A percentile compares a stretch with the other conserved stretches of the same genome.
These are phyloP conservation scores for Blastomyces emzantsi DNA, from an alignment of 2,329 filamentous ascomycete genomes.

Conservation along the genomic window DNA sequence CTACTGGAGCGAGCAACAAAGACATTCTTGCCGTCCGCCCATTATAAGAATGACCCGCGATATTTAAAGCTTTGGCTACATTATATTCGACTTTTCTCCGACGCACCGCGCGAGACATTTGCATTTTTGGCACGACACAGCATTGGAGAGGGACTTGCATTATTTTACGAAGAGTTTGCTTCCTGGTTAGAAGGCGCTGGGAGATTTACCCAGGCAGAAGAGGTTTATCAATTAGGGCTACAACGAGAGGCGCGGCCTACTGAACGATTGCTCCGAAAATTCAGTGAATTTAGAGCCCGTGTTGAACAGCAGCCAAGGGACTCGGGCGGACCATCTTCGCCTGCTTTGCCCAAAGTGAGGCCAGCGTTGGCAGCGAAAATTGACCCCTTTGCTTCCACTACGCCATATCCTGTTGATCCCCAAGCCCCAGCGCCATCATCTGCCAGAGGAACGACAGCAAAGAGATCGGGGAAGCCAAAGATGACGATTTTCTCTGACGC, in stretches of 20 bases:
- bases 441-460: conserved; percentile 39
- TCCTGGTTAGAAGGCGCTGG: conserved; percentile 79
- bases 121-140: conserved; percentile 81
- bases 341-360: conserved; percentile 72
- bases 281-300: conserved; percentile 79
- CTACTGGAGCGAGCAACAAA: conserved; percentile 91
- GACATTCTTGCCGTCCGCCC: conserved; percentile 68
- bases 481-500: conserved; percentile 85
- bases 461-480: conserved; percentile 66
- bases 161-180: conserved; percentile 97
- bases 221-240: conserved; percentile 84
- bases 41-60: conserved; percentile 91
- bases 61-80: conserved; percentile 91
- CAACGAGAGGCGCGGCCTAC: conserved; percentile 77
- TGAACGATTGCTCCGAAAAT: conserved; percentile 77
- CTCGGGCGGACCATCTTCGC: conserved; percentile 63
- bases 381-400: conserved; percentile 61
- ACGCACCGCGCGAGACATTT: conserved; percentile 86
- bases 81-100: conserved; percentile 88
- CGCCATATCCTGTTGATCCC: conserved; percentile 37
- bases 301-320: conserved; percentile 58
- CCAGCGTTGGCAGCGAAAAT: conserved; percentile 77
- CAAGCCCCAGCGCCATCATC: conserved; percentile 59
- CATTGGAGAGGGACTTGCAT: conserved; percentile 75
- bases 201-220: conserved; percentile 83